phyloP scores from a whole-genome alignment of 1,139 yeast species.

The Candida labiduridarum region DNA sequence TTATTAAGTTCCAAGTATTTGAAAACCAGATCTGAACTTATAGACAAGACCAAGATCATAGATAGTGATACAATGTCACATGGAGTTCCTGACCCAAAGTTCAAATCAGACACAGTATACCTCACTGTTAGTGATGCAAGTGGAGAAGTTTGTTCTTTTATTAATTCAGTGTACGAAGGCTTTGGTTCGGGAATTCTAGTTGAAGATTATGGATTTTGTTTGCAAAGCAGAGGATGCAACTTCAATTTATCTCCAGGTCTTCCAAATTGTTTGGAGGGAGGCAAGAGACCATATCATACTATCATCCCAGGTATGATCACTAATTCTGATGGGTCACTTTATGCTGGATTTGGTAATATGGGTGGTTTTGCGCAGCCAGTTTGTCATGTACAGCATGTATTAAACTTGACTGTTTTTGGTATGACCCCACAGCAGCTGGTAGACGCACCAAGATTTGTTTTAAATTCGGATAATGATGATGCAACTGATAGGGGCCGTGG shows the following conservation, averaged over 20 bases:
- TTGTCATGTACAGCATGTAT: slow-evolving; percentile 78
- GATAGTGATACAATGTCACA: slow-evolving; percentile 46
- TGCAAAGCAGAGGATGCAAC: slow-evolving; percentile 79
- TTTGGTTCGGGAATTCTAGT: slow-evolving; percentile 79
- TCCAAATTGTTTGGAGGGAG: slow-evolving; percentile 64
- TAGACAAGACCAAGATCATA: slow-evolving; percentile 40
- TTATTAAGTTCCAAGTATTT: slow-evolving; percentile 50
- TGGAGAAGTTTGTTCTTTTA: slow-evolving; percentile 84
- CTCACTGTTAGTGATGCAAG: slow-evolving; percentile 67
- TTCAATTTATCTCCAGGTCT: slow-evolving; percentile 63
- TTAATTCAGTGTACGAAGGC: slow-evolving; percentile 70
- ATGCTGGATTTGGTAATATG: slow-evolving; percentile 81
- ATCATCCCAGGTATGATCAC: slow-evolving; percentile 80
- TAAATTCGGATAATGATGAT: slow-evolving; percentile 51
- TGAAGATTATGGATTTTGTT: slow-evolving; percentile 64
- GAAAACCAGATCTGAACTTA: slow-evolving; percentile 49
- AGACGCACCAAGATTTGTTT: slow-evolving; percentile 75
- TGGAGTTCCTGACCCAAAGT: slow-evolving; percentile 64
- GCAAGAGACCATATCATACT: slow-evolving; percentile 81
- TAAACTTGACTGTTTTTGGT: slow-evolving; percentile 65
- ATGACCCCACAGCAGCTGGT: slow-evolving; percentile 73
- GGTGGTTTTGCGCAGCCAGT: slow-evolving; percentile 91
- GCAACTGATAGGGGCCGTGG: slow-evolving; percentile 60
- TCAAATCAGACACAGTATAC: slow-evolving; percentile 77
- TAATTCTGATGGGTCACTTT: slow-evolving; percentile 42